phyloP scores from a whole-genome alignment of 1,284 basidiomycete species.

The Pyrrhoderma noxium region DNA sequence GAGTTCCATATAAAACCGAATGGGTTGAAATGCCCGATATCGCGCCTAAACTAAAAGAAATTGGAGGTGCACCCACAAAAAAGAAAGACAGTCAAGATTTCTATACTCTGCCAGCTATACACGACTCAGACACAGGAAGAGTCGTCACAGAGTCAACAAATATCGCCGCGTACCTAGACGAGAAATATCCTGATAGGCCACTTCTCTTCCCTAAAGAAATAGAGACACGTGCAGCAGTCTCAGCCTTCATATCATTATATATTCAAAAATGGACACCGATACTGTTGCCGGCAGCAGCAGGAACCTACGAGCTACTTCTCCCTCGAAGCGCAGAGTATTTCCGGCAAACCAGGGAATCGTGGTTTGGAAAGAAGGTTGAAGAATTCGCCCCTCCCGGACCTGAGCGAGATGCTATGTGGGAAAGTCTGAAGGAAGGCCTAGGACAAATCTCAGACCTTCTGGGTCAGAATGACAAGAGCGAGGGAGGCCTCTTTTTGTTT shows the following conservation, averaged over 20 bases:
- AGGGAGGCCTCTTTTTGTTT: constrained; percentile 20
- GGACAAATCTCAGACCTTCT: constrained; percentile 20
- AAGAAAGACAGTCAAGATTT: constrained; percentile 10
- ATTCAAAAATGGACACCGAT: not conserved
- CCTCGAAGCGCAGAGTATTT: constrained; percentile 32
- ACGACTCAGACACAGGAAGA: constrained; percentile 15
- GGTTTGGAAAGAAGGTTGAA: constrained; percentile 31
- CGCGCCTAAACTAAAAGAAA: constrained; percentile 15
- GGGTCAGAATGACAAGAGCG: constrained; percentile 20
- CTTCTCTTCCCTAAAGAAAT: constrained; percentile 6
- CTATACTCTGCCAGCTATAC: constrained; percentile 19
- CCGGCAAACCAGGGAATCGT: constrained; percentile 29
- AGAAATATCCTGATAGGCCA: constrained; percentile 17
- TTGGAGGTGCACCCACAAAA: constrained; percentile 17
- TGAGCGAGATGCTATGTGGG: constrained; percentile 24
- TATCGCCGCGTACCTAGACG: constrained; percentile 21
- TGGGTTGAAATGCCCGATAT: constrained; percentile 22
- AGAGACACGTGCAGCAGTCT: constrained; percentile 16
- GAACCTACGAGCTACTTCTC: constrained; percentile 16
- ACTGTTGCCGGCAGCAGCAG: not conserved
- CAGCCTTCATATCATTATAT: not conserved
- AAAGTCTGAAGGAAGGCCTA: constrained; percentile 27
- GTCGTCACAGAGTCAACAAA: constrained; percentile 19
- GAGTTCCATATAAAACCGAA: constrained; percentile 19
- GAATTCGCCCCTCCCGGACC: constrained; percentile 22